Evolutionary conservation across 1,284 basidiomycete species (phyloP), one percentile per base, ranked within the genome.

Genomic region (Pseudozyma hubeiensis): DNA sequence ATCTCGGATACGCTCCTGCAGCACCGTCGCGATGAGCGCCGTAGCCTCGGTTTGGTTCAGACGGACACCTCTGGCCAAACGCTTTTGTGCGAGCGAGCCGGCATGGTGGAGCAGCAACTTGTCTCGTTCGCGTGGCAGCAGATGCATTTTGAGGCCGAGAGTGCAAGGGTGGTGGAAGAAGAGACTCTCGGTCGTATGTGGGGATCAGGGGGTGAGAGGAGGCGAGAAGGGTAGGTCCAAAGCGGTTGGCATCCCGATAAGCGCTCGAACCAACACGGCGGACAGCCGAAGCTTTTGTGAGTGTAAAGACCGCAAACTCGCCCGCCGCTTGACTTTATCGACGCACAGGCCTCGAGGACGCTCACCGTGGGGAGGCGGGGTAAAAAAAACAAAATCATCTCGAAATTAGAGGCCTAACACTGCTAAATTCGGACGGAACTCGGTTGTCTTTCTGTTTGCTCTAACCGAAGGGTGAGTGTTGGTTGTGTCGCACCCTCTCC

Each of bases 1-100:
- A 91, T 98, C 95, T n/a, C 96, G 89, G 77, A 97, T 96, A 50
- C 90, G 89, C 85, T 98, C 97, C 65, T 98, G 96, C 4, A 99
- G 89, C 75, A 95, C 93, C 17, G 89, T 90, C 1, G 93, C 91
- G 75, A 99, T 94, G 33, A 99, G 89, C 0, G 93, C 94, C 13
- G 91, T 90, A 0, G 94, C 91, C 86, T 99, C 97, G 9, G 92
- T 89, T 70, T 90, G 87, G 86, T 98, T 99, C 53, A 99, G 89
- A 43, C 88, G 88, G 34, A 96, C 84, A 9, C 96, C 97, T 24
- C 96, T 89, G 6, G 96, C 95, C 9, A 99, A 90, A 29, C 97
- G 91, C 79, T 93, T 92, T 86, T 99, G 96, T 2, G 97, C 94
- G 8, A 99, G 89, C 63, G 89, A 47, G 34, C 82, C 82, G 31